phyloP scores from a whole-genome alignment of 1,284 basidiomycete genomes.

The Salmacisia buchloeana region DNA sequence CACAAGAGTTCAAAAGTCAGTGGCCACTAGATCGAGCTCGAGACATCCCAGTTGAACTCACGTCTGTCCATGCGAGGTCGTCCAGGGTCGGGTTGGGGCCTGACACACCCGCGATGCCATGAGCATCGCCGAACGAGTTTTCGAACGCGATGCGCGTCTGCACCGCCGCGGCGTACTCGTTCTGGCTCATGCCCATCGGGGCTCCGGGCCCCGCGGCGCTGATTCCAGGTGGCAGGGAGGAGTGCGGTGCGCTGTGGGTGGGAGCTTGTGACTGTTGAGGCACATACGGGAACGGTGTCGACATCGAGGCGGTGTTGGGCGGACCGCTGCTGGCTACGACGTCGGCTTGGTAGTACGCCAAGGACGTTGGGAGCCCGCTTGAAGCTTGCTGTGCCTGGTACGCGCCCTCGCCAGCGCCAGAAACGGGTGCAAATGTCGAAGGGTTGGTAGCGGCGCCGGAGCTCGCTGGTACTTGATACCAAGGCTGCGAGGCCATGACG shows the following conservation, averaged over 20 bases:
- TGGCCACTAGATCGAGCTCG: not conserved
- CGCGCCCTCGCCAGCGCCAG: too few relatives aligned
- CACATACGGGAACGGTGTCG: not conserved
- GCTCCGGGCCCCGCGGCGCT: too few relatives aligned
- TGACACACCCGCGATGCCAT: conserved; percentile 25
- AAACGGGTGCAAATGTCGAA: too few relatives aligned
- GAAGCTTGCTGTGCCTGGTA: not conserved
- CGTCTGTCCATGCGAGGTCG: conserved; percentile 30
- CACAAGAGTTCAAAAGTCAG: not conserved
- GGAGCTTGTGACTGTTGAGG: not conserved
- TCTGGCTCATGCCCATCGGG: not conserved
- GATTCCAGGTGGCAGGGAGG: too few relatives aligned
- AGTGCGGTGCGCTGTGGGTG: not conserved
- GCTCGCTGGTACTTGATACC: too few relatives aligned
- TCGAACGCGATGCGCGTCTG: not conserved
- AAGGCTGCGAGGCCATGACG: too few relatives aligned
- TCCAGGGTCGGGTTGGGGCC: conserved; percentile 18
- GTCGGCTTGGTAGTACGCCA: not conserved
- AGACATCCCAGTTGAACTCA: not conserved
- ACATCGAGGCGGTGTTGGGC: not conserved
- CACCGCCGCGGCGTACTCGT: not conserved
- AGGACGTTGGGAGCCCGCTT: not conserved
- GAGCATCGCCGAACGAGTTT: conserved; percentile 22
- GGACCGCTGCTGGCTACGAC: too few relatives aligned
- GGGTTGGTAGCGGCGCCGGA: too few relatives aligned